Base-by-base conservation (phyloP, 805 yeast genomes). In the Metschnikowia koreensis region DNA sequence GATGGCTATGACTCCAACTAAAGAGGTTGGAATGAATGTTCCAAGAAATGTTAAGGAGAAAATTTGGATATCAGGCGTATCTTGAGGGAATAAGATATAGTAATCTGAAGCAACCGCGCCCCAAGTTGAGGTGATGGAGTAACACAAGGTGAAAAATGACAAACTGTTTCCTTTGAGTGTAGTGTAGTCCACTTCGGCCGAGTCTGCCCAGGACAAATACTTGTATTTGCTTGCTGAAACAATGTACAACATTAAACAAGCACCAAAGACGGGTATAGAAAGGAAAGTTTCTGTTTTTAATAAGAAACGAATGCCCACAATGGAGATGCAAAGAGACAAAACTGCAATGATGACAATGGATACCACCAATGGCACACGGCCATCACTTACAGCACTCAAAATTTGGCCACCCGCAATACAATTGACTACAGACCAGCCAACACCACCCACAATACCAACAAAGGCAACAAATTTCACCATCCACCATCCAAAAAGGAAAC, bases 401-500 rank as follows among this genome's bases (percentile, higher is more conserved):
- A 90, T 85, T 68, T 90, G 91, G 16, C 97, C 97, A 38, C 96
- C 96, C 51, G 89, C 84, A 45, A 89, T 94, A 59, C 87, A 81
- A 64, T 89, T 89, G n/a, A 89, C 91, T 36, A 90, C 84, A n/a
- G 93, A 82, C 97, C 97, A 90, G n/a, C 97, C 97, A 60, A 88
- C 66, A 13, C 86, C 86, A 46, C 96, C 96, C 41, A 87, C 67
- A 52, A 87, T 82, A 42, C 89, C 80, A 38, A 87, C 81, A 40
- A 90, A 66, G 6, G 89, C 84, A 44, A 89, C 87, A 49, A 89
- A 72, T 66, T 87, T 86, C 38, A 90, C 91, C 58, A 84, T 82
- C 85, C 86, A 87, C 83, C 92, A 86, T 1, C 97, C 97, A 65
- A 89, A 90, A 44, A 89, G 71, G 59, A 78, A 89, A 55, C 96